Evolutionary conservation across 2,329 filamentous ascomycete genomes (phyloP).

Genomic region (Pseudocercospora vitis): DNA sequence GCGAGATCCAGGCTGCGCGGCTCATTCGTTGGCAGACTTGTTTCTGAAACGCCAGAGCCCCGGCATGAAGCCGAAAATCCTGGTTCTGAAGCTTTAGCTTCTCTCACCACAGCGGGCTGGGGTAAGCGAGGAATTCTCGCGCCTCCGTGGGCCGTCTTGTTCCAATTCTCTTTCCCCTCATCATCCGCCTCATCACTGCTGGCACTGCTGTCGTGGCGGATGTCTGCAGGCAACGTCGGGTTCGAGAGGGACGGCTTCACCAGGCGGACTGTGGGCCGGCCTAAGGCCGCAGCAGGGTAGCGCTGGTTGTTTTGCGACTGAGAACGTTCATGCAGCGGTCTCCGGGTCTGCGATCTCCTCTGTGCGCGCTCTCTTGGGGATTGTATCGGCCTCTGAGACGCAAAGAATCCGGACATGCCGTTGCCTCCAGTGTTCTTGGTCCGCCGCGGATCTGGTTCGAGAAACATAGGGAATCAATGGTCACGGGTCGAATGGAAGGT

Average conservation of each 20-base stretch:
- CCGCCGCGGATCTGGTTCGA: slow-evolving; percentile 34
- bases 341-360: slow-evolving; percentile 16
- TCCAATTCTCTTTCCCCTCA: slow-evolving; percentile 20
- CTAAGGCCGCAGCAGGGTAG: slow-evolving; percentile 10
- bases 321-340: slow-evolving; percentile 32
- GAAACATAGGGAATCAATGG: slow-evolving; percentile 33
- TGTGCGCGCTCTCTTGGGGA: neutral
- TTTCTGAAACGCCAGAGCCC: slow-evolving; percentile 35
- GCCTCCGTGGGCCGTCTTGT: slow-evolving; percentile 13
- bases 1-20: slow-evolving; percentile 26
- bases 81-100: slow-evolving; percentile 32
- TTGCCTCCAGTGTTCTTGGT: slow-evolving; percentile 11
- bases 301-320: slow-evolving; percentile 30
- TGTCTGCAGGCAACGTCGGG: slow-evolving; percentile 14
- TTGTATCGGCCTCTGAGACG: slow-evolving; percentile 2
- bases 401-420: slow-evolving; percentile 16
- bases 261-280: slow-evolving; percentile 37
- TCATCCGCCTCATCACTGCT: slow-evolving; percentile 17
- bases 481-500: slow-evolving; percentile 18
- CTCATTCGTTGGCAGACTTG: slow-evolving; percentile 28
- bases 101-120: slow-evolving; percentile 21
- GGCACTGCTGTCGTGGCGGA: slow-evolving; percentile 5
- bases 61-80: slow-evolving; percentile 28
- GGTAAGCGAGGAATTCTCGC: slow-evolving; percentile 23
- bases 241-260: slow-evolving; percentile 32